Evolutionary conservation across 495 filamentous ascomycete species (phyloP).

Genomic region (Penicillium canescens): DNA sequence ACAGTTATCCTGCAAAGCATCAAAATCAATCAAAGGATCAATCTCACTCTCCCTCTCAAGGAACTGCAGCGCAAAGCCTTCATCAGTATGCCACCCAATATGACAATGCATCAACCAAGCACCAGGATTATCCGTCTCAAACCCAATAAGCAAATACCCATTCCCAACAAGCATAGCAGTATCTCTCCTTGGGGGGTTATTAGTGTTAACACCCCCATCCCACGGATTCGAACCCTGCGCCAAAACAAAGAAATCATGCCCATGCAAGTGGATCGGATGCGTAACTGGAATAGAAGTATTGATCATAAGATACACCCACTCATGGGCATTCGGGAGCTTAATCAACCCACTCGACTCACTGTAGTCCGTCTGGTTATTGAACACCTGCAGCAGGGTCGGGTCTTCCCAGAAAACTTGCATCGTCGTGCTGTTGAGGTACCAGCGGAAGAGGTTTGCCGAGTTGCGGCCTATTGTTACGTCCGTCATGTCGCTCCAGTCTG

Average conservation of each 20-base stretch:
- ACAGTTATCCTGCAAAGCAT: constrained; percentile 2
- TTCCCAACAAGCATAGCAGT: constrained; percentile 49
- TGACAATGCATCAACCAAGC: constrained; percentile 51
- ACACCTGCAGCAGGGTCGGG: constrained; percentile 20
- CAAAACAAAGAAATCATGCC: constrained; percentile 28
- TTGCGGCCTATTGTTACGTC: constrained; percentile 15
- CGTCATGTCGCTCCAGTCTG: constrained; percentile 11
- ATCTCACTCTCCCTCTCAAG: constrained; percentile 45
- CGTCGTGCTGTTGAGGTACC: constrained; percentile 23
- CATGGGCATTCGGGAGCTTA: constrained; percentile 47
- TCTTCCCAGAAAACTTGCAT: constrained; percentile 25
- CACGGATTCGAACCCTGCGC: constrained; percentile 18
- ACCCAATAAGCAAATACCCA: constrained; percentile 46
- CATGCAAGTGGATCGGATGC: constrained; percentile 29
- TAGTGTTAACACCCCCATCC: constrained; percentile 3
- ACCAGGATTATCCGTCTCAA: constrained; percentile 50
- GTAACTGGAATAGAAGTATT: constrained; percentile 19
- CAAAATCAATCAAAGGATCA: constrained; percentile 21
- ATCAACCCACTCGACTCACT: constrained; percentile 14
- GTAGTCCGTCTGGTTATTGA: constrained; percentile 16
- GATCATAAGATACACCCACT: constrained; percentile 58
- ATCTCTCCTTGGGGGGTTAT: constrained; percentile 30
- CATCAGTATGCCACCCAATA: constrained; percentile 41
- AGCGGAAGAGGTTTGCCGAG: constrained; percentile 18
- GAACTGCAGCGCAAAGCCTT: constrained; percentile 41